Evolutionary conservation across 2,329 filamentous ascomycete species (phyloP), one percentile per base, ranked within the genome.

Genomic region (Claviceps quebecensis): DNA sequence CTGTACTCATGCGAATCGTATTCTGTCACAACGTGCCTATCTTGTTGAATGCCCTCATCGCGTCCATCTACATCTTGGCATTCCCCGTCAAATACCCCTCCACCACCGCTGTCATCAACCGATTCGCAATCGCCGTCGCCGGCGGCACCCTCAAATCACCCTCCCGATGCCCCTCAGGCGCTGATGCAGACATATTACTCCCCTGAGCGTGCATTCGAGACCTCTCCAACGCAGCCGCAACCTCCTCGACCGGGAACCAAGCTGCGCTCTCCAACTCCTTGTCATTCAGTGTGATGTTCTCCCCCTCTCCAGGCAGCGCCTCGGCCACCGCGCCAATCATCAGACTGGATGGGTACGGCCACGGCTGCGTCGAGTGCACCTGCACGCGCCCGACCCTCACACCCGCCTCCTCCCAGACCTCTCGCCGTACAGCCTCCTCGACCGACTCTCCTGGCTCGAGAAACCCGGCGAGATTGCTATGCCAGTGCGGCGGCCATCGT

Each of bases 241-340:
- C 80, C 67, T 95, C 89, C 1, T 88, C 87, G 37, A 94, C 70
- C 0, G 77, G 69, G 60, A 91, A 91, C 93, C 93, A 98, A 65
- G 81, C 84, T 3, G 93, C 93, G 67, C 86, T 80, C 63, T 95
- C 87, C 55, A 98, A 67, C 71, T 98, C 93, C 0, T 87, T 87
- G 64, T 98, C 93, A 65, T 97, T 86, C 3, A 98, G 70, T 60
- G 82, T 78, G 49, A 98, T 89, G 36, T 69, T 77, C 74, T 98
- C 93, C 26, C 87, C 87, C 1, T 70, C 69, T 19, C 61, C 65
- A 0, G 87, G 85, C 19, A 86, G 71, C 2, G 89, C 87, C 71
- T 97, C 90, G 0, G 84, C 91, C 59, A 98, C 83, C 1, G 90
- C 90, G 3, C 77, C 87, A 58, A 94, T 87, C 86, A 94, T 93